Evolutionary conservation across 2,329 filamentous ascomycete genomes (phyloP).

Genomic region (Xenosphaeropsis pyriputrescens): DNA sequence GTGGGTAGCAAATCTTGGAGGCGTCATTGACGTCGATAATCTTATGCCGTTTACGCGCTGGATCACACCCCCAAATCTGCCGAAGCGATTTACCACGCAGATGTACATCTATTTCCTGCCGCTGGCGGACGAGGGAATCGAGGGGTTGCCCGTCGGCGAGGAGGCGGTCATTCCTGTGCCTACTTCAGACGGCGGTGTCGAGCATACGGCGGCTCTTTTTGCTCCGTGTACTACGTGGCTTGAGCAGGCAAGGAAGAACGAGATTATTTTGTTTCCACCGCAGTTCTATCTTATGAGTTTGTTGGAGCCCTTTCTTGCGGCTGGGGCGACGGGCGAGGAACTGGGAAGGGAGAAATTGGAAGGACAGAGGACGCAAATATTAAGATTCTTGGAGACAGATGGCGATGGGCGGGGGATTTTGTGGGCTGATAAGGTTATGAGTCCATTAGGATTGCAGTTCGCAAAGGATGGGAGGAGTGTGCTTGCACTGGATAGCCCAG

Average conservation of each 20-base stretch:
- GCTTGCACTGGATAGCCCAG: slow-evolving; percentile 41
- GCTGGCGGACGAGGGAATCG: slow-evolving; percentile 18
- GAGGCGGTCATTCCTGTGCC: slow-evolving; percentile 32
- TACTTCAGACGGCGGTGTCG: slow-evolving; percentile 50
- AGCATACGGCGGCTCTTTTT: slow-evolving; percentile 64
- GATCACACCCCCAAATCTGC: slow-evolving; percentile 64
- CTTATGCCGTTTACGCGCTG: slow-evolving; percentile 80
- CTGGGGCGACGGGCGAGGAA: slow-evolving; percentile 14
- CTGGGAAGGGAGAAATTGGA: slow-evolving; percentile 20
- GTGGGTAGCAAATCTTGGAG: slow-evolving; percentile 44
- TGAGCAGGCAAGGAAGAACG: slow-evolving; percentile 39
- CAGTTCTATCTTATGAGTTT: slow-evolving; percentile 63
- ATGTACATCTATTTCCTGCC: slow-evolving; percentile 95
- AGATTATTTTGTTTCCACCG: slow-evolving; percentile 80
- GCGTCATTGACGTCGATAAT: slow-evolving; percentile 46
- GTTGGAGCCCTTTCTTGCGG: slow-evolving; percentile 35
- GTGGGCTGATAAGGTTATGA: slow-evolving; percentile 48
- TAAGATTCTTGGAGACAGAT: slow-evolving; percentile 31
- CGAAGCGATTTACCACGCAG: slow-evolving; percentile 78
- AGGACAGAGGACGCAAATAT: slow-evolving; percentile 34
- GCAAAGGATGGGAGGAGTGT: slow-evolving; percentile 33
- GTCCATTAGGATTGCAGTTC: slow-evolving; percentile 31
- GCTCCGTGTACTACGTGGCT: slow-evolving; percentile 59
- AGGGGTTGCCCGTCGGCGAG: slow-evolving; percentile 5
- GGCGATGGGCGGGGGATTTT: slow-evolving; percentile 22